Evolutionary conservation across 192 early-diverging fungal species (phyloP).

Genomic region (Phycomyces blakesleeanus): DNA sequence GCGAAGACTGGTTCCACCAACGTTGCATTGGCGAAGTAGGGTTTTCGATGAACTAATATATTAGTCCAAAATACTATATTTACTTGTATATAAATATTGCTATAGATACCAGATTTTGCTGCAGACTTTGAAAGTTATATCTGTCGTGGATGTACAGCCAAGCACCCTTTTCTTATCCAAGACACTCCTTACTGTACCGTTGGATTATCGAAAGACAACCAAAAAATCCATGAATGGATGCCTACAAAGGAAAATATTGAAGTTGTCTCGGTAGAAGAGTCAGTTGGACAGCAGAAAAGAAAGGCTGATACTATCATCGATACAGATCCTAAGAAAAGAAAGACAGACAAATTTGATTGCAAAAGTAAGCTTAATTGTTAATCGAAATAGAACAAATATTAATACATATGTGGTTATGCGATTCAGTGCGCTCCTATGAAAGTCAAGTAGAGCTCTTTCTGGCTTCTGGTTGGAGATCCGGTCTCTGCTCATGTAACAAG

Average conservation of each 20-base stretch:
- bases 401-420: constrained; percentile 15
- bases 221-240: constrained; percentile 35
- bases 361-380: not conserved
- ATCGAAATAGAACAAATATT: constrained; percentile 3
- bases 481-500: not conserved
- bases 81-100: constrained; percentile 24
- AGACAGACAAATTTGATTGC: constrained; percentile 27
- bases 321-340: not conserved
- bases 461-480: constrained; percentile 66
- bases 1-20: constrained; percentile 85
- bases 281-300: constrained; percentile 10
- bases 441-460: constrained; percentile 66
- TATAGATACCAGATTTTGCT: constrained; percentile 44
- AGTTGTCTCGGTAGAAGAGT: constrained; percentile 8
- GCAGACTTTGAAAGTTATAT: constrained; percentile 64
- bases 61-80: no score
- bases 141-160: constrained; percentile 58
- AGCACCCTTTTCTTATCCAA: constrained; percentile 43
- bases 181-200: constrained; percentile 6
- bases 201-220: constrained; percentile 3
- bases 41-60: no score
- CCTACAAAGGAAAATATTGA: not conserved
- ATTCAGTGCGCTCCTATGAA: constrained; percentile 1
- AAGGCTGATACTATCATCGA: constrained; percentile 25
- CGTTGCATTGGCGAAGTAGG: constrained; percentile 60